Conservation (phyloP, 495 filamentous ascomycete genomes). For the Penicillium diatomitis region DNA sequence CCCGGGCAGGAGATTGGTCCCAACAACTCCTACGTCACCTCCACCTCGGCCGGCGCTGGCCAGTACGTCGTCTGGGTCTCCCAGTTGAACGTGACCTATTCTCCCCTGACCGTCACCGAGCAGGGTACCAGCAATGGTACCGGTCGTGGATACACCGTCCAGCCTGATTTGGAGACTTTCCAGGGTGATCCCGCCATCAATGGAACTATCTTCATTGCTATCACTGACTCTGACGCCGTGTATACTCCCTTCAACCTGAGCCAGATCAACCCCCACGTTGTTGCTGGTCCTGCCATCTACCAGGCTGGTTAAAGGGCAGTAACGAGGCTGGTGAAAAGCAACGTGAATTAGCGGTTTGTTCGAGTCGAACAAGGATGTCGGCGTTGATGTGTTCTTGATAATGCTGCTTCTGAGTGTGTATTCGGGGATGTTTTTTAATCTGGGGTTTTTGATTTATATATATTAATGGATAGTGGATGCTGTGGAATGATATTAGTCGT, state of each 20-base stretch:
- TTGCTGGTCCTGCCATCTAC: constrained; percentile 65
- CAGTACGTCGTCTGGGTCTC: constrained; percentile 66
- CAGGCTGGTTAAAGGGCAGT: constrained; percentile 56
- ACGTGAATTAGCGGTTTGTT: neutral
- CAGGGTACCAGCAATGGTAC: neutral
- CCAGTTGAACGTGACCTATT: constrained; percentile 84
- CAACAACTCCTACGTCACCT: constrained; percentile 72
- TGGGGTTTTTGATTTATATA: too few species aligned
- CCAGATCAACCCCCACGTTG: constrained; percentile 67
- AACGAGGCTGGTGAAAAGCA: neutral
- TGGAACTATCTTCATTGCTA: constrained; percentile 67
- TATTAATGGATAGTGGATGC: too few species aligned
- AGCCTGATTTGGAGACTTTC: constrained; percentile 56
- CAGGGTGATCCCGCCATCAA: constrained; percentile 63
- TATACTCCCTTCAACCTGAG: constrained; percentile 71
- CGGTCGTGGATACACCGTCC: constrained; percentile 50
- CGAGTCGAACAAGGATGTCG: too few species aligned
- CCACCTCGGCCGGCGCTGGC: constrained; percentile 46
- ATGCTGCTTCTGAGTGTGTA: too few species aligned
- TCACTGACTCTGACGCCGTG: constrained; percentile 60
- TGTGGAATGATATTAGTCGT: too few species aligned
- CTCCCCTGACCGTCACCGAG: constrained; percentile 47
- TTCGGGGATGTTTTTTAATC: too few species aligned
- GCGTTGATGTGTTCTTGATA: too few species aligned
- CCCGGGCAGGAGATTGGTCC: constrained; percentile 66